Conservation (phyloP, 305 asterid species). For the Withania somnifera region DNA sequence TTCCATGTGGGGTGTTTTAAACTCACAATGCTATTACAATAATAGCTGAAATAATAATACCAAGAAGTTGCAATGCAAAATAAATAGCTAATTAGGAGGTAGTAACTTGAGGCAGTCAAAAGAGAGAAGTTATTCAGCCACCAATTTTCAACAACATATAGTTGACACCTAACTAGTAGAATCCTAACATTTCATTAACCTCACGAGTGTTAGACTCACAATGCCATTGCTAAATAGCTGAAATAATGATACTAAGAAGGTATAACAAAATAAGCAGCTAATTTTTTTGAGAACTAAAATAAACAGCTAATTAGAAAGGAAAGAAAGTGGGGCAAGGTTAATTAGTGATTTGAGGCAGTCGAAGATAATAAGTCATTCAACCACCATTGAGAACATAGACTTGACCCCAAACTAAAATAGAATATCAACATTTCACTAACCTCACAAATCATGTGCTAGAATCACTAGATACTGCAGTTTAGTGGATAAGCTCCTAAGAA, state of each 20-base stretch:
- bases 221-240: background rate
- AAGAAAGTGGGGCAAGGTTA: background rate
- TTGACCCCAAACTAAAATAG: background rate
- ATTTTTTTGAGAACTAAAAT: background rate
- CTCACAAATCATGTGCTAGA: background rate
- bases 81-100: background rate
- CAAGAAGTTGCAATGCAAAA: background rate
- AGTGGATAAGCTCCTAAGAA: background rate
- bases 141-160: background rate
- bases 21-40: background rate
- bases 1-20: background rate
- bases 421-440: background rate
- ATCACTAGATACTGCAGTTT: background rate
- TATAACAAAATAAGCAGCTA: background rate
- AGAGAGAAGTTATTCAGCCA: background rate
- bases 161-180: background rate
- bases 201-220: background rate
- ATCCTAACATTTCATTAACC: background rate
- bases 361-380: background rate
- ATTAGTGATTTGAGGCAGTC: background rate
- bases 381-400: background rate
- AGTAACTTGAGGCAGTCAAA: background rate
- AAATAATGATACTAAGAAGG: background rate
- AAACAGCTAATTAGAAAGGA: background rate
- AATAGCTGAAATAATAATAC: background rate